Evolutionary conservation across 2,329 filamentous ascomycete species (phyloP).

Genomic region (Colletotrichum orbiculare): DNA sequence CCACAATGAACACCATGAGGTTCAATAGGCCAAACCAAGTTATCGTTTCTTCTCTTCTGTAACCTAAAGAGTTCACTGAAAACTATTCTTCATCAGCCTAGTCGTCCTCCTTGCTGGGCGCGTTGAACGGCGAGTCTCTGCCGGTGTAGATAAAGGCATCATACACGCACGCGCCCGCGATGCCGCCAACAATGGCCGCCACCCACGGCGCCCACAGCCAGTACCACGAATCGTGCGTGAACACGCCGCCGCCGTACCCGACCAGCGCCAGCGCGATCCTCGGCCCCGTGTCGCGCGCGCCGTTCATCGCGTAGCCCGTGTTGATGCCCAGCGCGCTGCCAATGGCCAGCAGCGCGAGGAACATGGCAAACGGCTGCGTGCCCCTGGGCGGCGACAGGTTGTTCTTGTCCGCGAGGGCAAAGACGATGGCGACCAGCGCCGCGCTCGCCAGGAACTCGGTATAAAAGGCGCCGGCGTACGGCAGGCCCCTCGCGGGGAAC

Average conservation of each 20-base stretch:
- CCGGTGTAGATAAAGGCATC: constrained; percentile 44
- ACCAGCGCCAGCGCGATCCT: constrained; percentile 46
- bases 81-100: constrained; percentile 29
- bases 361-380: constrained; percentile 50
- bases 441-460: constrained; percentile 49
- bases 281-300: constrained; percentile 51
- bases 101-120: constrained; percentile 18
- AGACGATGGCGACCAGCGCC: constrained; percentile 49
- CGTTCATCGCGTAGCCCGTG: constrained; percentile 50
- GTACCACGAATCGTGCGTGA: constrained; percentile 42
- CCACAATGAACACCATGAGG: too few relatives aligned
- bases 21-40: too few relatives aligned
- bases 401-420: constrained; percentile 50
- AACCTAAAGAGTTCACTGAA: too few relatives aligned
- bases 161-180: constrained; percentile 45
- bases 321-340: constrained; percentile 51
- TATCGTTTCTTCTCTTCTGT: too few relatives aligned
- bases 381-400: constrained; percentile 51
- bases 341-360: constrained; percentile 48
- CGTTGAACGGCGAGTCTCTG: constrained; percentile 30
- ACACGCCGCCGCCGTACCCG: constrained; percentile 45
- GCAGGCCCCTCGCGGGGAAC: constrained; percentile 42
- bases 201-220: constrained; percentile 47
- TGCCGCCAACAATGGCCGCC: constrained; percentile 42
- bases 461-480: constrained; percentile 48